Percentiles rank a stretch among this genome's conserved stretches.
Evolutionary conservation across 2,329 filamentous ascomycete genomes (phyloP).

Genomic region (Fusarium sp.): DNA sequence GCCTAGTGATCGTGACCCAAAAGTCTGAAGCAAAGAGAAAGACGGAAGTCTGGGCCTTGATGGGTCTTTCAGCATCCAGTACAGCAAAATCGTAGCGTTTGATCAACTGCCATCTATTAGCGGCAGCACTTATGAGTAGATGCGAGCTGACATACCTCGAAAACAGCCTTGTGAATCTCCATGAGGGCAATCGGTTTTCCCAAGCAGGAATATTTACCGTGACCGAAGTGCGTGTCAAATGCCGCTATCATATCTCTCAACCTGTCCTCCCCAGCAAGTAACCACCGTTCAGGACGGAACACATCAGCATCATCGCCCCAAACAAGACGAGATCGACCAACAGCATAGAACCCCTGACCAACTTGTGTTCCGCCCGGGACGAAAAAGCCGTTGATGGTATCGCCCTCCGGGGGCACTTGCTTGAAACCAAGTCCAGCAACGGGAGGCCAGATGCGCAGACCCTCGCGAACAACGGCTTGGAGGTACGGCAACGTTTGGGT

Average conservation of each 20-base stretch:
- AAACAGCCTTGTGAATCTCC: constrained; percentile 60
- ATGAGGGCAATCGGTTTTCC: constrained; percentile 61
- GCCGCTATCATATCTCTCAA: constrained; percentile 51
- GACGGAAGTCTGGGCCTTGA: constrained; percentile 49
- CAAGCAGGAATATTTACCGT: constrained; percentile 58
- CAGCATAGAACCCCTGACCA: constrained; percentile 65
- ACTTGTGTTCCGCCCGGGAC: constrained; percentile 64
- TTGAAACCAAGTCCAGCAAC: constrained; percentile 65
- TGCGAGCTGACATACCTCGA: constrained; percentile 53
- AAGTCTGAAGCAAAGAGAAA: constrained; percentile 52
- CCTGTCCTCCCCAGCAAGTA: constrained; percentile 51
- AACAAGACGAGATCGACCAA: constrained; percentile 59
- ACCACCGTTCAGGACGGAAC: constrained; percentile 66
- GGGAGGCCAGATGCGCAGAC: constrained; percentile 66
- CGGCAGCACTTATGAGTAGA: not conserved
- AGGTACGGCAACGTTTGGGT: constrained; percentile 63
- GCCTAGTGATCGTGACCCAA: constrained; percentile 48
- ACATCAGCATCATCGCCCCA: constrained; percentile 64
- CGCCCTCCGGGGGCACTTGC: constrained; percentile 63
- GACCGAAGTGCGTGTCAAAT: constrained; percentile 58
- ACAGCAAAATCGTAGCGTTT: constrained; percentile 50
- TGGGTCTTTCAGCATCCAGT: constrained; percentile 48
- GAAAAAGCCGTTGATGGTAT: constrained; percentile 61
- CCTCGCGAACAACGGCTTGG: constrained; percentile 67
- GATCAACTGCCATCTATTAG: constrained; percentile 40